Percentiles rank a stretch among this genome's conserved stretches.
Evolutionary conservation across 2,329 filamentous ascomycete species (phyloP).

Genomic region (Penicillium sp.): DNA sequence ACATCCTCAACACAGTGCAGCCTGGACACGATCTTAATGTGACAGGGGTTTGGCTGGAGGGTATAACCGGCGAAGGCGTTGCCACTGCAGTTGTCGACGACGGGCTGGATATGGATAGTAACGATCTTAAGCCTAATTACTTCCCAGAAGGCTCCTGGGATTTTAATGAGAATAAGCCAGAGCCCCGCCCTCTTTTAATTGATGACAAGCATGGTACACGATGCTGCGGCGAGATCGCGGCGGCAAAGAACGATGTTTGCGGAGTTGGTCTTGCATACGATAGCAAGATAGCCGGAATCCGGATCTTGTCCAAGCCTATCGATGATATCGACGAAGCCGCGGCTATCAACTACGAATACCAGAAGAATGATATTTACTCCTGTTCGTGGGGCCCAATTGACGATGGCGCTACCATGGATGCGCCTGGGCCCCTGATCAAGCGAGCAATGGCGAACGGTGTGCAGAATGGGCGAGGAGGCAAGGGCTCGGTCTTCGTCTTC

Average conservation of each 20-base stretch:
- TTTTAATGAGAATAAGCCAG: conserved; percentile 80
- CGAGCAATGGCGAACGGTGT: conserved; percentile 89
- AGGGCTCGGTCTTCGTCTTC: conserved; percentile 93
- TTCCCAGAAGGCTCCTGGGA: conserved; percentile 91
- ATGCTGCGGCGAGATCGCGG: conserved; percentile 90
- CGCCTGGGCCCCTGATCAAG: conserved; percentile 81
- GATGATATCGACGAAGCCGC: conserved; percentile 88
- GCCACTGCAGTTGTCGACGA: conserved; percentile 96
- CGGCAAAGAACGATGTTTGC: conserved; percentile 87
- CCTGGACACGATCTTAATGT: conserved; percentile 92
- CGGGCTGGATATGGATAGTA: conserved; percentile 91
- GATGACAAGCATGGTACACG: conserved; percentile 92
- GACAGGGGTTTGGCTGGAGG: conserved; percentile 87
- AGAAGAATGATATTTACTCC: conserved; percentile 94
- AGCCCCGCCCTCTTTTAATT: conserved; percentile 75
- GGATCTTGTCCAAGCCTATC: conserved; percentile 88
- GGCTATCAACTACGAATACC: conserved; percentile 87
- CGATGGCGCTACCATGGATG: conserved; percentile 91
- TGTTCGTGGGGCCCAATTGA: conserved; percentile 98
- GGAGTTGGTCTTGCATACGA: conserved; percentile 96
- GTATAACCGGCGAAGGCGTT: conserved; percentile 82
- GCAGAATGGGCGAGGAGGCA: conserved; percentile 78
- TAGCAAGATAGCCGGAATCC: conserved; percentile 83
- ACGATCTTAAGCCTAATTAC: conserved; percentile 90
- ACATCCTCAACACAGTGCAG: conserved; percentile 80